These are phyloP conservation scores for Berberis vulgaris DNA, from an alignment of 164 flowering plant species.

Conservation along the genomic window DNA sequence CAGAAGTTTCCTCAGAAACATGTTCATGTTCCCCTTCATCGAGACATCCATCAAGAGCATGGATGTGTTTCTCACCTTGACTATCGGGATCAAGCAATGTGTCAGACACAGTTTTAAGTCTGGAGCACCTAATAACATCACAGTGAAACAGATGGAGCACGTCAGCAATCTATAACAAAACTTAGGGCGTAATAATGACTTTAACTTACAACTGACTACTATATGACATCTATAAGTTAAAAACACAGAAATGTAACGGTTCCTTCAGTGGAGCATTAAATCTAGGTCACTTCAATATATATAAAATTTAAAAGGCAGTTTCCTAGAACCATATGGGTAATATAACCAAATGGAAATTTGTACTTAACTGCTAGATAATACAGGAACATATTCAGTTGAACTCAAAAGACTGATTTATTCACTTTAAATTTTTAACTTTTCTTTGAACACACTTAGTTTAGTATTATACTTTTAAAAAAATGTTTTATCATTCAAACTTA, in stretches of 20 bases:
- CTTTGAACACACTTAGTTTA: no score
- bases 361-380: no score
- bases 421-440: no score
- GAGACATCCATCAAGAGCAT: constrained; percentile 12
- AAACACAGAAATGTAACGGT: neutral
- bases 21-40: constrained; percentile 6
- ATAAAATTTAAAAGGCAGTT: no score
- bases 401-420: no score
- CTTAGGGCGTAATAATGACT: neutral
- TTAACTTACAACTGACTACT: neutral
- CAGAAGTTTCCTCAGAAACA: constrained; percentile 14
- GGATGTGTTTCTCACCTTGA: constrained; percentile 9
- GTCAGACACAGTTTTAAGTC: constrained; percentile 2
- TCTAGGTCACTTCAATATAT: no score
- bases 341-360: no score
- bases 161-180: constrained; percentile 6
- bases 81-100: constrained; percentile 14
- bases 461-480: no score
- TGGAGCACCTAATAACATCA: constrained; percentile 24
- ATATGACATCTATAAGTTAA: neutral
- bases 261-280: no score
- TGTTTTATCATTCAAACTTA: no score
- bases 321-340: no score
- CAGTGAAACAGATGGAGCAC: constrained; percentile 7
- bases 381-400: no score